Evolutionary conservation across 441 rosid genomes (phyloP).

Genomic region (Lepidium campestre): DNA sequence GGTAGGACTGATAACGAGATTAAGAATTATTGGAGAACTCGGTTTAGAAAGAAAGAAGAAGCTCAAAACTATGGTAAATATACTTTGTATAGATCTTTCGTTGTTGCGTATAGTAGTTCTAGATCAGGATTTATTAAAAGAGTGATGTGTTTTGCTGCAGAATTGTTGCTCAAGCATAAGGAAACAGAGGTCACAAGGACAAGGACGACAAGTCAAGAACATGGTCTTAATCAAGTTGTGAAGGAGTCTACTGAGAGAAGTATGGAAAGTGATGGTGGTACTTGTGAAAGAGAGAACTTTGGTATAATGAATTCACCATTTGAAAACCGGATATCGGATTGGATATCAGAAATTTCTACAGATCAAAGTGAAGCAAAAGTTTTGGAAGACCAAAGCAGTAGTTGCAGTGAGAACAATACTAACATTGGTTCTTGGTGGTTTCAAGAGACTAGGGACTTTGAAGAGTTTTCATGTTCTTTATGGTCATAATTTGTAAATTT

Average conservation of each 20-base stretch:
- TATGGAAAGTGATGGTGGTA: slow-evolving; percentile 12
- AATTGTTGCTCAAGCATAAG: slow-evolving; percentile 22
- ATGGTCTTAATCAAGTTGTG: slow-evolving; percentile 14
- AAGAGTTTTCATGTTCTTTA: slow-evolving; percentile 38
- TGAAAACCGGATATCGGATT: slow-evolving; percentile 43
- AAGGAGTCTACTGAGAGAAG: slow-evolving; percentile 15
- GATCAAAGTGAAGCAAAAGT: slow-evolving; percentile 25
- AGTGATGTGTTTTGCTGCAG: slow-evolving; percentile 8
- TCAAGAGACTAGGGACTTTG: slow-evolving; percentile 33
- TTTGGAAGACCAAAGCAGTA: slow-evolving; percentile 20
- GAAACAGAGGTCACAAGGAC: slow-evolving; percentile 21
- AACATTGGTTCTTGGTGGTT: slow-evolving; percentile 28
- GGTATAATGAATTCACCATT: slow-evolving; percentile 43
- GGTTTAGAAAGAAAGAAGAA: slow-evolving; percentile 43
- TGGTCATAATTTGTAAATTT: slow-evolving; percentile 35
- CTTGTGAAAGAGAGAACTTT: slow-evolving; percentile 21
- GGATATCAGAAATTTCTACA: slow-evolving; percentile 41
- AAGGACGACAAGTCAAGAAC: slow-evolving; percentile 12
- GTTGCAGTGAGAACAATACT: slow-evolving; percentile 3
- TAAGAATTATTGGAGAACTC: slow-evolving; percentile 78
- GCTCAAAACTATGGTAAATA: slow-evolving; percentile 37
- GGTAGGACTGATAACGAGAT: slow-evolving; percentile 81
- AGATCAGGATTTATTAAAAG: background rate
- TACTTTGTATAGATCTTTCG: background rate
- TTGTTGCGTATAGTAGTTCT: background rate